phyloP scores from a whole-genome alignment of 768 basidiomycete genomes.

The Imleria badia region DNA sequence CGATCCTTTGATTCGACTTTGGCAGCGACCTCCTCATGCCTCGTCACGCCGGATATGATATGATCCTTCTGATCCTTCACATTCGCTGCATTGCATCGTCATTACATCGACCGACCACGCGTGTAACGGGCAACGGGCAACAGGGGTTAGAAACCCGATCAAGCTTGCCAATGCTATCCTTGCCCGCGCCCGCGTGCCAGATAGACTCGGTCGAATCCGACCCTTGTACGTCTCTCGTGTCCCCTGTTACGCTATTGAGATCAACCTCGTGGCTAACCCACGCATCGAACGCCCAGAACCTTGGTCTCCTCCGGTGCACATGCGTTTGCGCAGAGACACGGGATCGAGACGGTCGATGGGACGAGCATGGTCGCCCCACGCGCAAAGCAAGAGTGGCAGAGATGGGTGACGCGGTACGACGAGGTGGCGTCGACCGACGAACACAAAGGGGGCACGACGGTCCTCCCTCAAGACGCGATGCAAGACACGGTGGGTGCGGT shows the following conservation, averaged over 20 bases:
- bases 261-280: not conserved
- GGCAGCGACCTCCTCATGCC: not conserved
- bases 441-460: not conserved
- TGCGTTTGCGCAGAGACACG: constrained; percentile 45
- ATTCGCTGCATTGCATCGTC: no score
- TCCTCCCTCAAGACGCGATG: constrained; percentile 33
- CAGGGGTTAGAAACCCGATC: constrained; percentile 74
- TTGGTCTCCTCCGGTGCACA: constrained; percentile 63
- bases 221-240: constrained; percentile 52
- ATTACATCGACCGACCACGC: no score
- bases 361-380: constrained; percentile 49
- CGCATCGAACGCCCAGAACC: constrained; percentile 39
- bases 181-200: constrained; percentile 45
- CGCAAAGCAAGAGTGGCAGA: constrained; percentile 54
- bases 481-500: constrained; percentile 88
- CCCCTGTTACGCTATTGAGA: no score
- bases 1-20: constrained; percentile 2
- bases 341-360: constrained; percentile 38
- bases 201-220: constrained; percentile 62
- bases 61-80: not conserved
- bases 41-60: not conserved
- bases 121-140: not conserved
- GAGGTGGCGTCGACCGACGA: constrained; percentile 9
- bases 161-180: constrained; percentile 56
- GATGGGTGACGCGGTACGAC: constrained; percentile 53